Percentiles rank a stretch among this genome's conserved stretches.
Evolutionary conservation across 192 early-diverging fungal genomes (phyloP).

Genomic region (Coemansia biformis): DNA sequence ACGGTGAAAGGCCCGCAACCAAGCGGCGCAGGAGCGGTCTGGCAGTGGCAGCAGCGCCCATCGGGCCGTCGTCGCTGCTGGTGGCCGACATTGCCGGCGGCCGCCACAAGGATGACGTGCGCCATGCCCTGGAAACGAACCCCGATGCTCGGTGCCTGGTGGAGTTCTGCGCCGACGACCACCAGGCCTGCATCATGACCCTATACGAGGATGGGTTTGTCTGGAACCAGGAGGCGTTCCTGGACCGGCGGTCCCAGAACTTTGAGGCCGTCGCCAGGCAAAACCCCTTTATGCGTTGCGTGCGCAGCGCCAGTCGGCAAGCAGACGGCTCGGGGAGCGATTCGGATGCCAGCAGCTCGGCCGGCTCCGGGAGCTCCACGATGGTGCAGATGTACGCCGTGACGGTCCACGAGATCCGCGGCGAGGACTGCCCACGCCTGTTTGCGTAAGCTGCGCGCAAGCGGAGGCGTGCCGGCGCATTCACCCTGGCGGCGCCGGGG

Average conservation of each 20-base stretch:
- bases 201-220: conserved; percentile 41
- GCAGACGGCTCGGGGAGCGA: not conserved
- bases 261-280: conserved; percentile 21
- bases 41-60: not conserved
- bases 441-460: too few species aligned
- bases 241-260: conserved; percentile 15
- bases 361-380: not conserved
- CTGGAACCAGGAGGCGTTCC: conserved; percentile 32
- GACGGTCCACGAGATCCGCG: conserved; percentile 29
- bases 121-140: conserved; percentile 13
- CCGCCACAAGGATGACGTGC: conserved; percentile 15
- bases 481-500: too few species aligned
- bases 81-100: conserved; percentile 14
- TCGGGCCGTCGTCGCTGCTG: conserved; percentile 10
- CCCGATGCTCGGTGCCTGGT: conserved; percentile 29
- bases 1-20: not conserved
- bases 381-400: conserved; percentile 20
- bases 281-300: conserved; percentile 29
- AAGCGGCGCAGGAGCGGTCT: conserved; percentile 3
- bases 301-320: not conserved
- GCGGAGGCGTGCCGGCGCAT: too few species aligned
- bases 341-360: not conserved
- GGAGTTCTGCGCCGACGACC: conserved; percentile 13
- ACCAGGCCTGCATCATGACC: conserved; percentile 22
- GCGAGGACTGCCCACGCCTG: conserved; percentile 16